Conservation (phyloP, 495 filamentous ascomycete genomes). For the Trichoderma parareesei region DNA sequence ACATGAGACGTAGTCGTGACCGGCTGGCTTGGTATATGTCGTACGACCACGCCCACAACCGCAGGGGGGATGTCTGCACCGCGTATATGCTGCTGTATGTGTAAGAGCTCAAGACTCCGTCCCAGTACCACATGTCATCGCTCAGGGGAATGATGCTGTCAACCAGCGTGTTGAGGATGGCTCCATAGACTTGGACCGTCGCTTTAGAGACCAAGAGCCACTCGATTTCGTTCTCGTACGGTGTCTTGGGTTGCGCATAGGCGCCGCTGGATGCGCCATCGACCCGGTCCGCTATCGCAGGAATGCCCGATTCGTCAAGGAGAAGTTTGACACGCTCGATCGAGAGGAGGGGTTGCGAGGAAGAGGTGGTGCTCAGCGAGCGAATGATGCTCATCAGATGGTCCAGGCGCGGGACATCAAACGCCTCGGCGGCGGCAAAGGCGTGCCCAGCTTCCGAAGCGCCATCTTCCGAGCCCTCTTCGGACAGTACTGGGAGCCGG, state of each 20-base stretch:
- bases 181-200: conserved; percentile 72
- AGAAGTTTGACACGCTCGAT: conserved; percentile 46
- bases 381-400: conserved; percentile 58
- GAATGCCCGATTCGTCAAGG: conserved; percentile 49
- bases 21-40: conserved; percentile 54
- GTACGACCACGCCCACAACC: conserved; percentile 57
- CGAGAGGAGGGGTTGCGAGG: conserved; percentile 44
- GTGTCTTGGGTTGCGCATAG: conserved; percentile 21
- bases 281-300: conserved; percentile 15
- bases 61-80: conserved; percentile 69
- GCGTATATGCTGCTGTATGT: conserved; percentile 67
- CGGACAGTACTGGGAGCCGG: conserved; percentile 40
- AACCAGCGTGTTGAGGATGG: conserved; percentile 62
- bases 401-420: conserved; percentile 33
- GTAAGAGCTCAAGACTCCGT: conserved; percentile 66
- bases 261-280: not conserved
- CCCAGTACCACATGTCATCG: conserved; percentile 90
- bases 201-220: conserved; percentile 87
- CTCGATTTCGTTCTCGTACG: conserved; percentile 65
- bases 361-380: conserved; percentile 56
- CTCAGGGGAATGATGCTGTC: conserved; percentile 72
- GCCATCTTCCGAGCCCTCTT: conserved; percentile 18
- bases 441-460: conserved; percentile 17
- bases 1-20: conserved; percentile 26
- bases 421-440: conserved; percentile 12